Evolutionary conservation across 345 rosid species (phyloP).

Genomic region (Reutealis trisperma): DNA sequence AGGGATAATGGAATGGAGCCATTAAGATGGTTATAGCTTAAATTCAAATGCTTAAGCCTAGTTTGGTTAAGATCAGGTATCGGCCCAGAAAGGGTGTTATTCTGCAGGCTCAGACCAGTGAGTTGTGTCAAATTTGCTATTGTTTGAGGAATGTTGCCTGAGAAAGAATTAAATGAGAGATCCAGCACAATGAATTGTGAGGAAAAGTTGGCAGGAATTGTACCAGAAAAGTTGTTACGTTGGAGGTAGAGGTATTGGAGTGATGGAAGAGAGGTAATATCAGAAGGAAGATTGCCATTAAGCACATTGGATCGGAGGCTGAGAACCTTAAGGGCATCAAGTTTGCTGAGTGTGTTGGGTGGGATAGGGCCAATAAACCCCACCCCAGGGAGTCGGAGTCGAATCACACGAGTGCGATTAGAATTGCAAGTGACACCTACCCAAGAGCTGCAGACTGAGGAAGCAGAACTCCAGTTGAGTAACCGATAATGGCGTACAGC

Average conservation of each 20-base stretch:
- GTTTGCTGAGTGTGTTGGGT: slow-evolving; percentile 35
- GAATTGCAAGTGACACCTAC: slow-evolving; percentile 33
- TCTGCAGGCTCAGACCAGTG: slow-evolving; percentile 56
- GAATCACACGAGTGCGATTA: slow-evolving; percentile 24
- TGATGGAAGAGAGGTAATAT: slow-evolving; percentile 35
- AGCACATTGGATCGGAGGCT: slow-evolving; percentile 36
- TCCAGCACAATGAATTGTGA: slow-evolving; percentile 50
- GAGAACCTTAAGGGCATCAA: slow-evolving; percentile 31
- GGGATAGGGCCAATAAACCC: slow-evolving; percentile 34
- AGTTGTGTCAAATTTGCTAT: slow-evolving; percentile 51
- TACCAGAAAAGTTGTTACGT: slow-evolving; percentile 32
- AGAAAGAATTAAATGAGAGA: slow-evolving; percentile 64
- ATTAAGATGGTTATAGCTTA: slow-evolving; percentile 69
- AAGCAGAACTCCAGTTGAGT: slow-evolving; percentile 62
- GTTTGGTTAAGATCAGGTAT: slow-evolving; percentile 48
- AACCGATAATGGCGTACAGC: slow-evolving; percentile 55
- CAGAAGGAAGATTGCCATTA: slow-evolving; percentile 32
- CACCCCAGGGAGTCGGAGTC: slow-evolving; percentile 36
- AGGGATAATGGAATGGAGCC: slow-evolving; percentile 71
- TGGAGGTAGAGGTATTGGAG: slow-evolving; percentile 30
- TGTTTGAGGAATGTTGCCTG: slow-evolving; percentile 52
- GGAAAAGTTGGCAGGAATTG: slow-evolving; percentile 36
- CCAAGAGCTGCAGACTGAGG: slow-evolving; percentile 58
- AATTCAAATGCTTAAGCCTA: slow-evolving; percentile 56
- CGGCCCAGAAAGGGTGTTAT: slow-evolving; percentile 58